phyloP scores from a whole-genome alignment of 768 basidiomycete genomes.

The Lepiota subincarnata region DNA sequence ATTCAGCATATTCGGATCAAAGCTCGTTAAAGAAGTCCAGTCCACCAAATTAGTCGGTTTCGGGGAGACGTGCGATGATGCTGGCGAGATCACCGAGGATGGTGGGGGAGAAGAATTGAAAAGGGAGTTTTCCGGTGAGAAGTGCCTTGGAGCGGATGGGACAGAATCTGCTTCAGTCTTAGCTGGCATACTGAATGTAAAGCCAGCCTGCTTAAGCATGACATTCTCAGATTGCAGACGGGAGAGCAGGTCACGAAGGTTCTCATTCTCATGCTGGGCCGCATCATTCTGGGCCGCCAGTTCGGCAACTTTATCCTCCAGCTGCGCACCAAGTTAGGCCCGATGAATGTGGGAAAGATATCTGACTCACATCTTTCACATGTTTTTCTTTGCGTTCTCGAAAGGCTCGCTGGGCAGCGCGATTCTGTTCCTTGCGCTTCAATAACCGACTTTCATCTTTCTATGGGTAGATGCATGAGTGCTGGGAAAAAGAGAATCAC shows the following conservation, averaged over 20 bases:
- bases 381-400: conserved; percentile 96
- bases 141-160: conserved; percentile 11
- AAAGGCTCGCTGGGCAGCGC: conserved; percentile 96
- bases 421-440: conserved; percentile 96
- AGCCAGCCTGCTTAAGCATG: conserved; percentile 71
- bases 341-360: conserved; percentile 7
- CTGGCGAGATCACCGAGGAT: conserved; percentile 25
- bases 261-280: conserved; percentile 77
- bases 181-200: conserved; percentile 75
- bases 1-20: conserved; percentile 65
- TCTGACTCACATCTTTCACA: conserved; percentile 81
- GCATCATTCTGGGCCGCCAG: conserved; percentile 80
- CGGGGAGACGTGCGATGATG: conserved; percentile 29
- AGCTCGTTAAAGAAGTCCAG: conserved; percentile 64
- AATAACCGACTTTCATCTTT: conserved; percentile 73
- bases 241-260: conserved; percentile 78
- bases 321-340: conserved; percentile 35
- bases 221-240: conserved; percentile 87
- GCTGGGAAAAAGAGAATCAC: neutral
- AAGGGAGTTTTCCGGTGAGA: conserved; percentile 16
- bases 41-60: conserved; percentile 47
- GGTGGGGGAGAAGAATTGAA: conserved; percentile 23
- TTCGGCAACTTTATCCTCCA: conserved; percentile 87
- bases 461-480: conserved; percentile 16
- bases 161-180: conserved; percentile 12